These are phyloP conservation scores for Camillea tinctor DNA, from an alignment of 2,329 filamentous ascomycete species.

Conservation along the genomic window DNA sequence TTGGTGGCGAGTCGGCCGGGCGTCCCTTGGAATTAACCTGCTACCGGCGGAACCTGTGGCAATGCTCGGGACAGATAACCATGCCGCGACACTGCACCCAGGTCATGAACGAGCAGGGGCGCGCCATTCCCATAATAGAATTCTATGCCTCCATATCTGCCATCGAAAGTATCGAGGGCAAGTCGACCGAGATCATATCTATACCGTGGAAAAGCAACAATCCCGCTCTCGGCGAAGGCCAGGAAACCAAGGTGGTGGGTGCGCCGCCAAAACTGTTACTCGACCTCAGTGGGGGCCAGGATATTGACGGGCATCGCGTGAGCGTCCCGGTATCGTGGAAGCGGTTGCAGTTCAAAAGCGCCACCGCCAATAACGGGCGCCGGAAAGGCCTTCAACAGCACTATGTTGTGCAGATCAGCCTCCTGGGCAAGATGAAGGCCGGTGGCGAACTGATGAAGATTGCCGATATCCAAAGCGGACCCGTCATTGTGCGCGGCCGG, in stretches of 20 bases:
- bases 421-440: constrained; percentile 70
- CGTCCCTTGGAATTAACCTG: constrained; percentile 82
- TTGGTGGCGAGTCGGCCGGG: constrained; percentile 56
- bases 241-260: constrained; percentile 49
- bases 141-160: constrained; percentile 81
- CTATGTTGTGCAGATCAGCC: constrained; percentile 83
- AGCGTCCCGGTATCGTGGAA: constrained; percentile 91
- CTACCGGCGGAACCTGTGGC: constrained; percentile 92
- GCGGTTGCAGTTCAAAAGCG: constrained; percentile 90
- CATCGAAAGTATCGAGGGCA: constrained; percentile 88
- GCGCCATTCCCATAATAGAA: constrained; percentile 73
- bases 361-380: constrained; percentile 92
- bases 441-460: constrained; percentile 68
- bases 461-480: constrained; percentile 83
- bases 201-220: constrained; percentile 90
- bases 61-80: constrained; percentile 85
- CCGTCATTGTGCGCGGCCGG: constrained; percentile 91
- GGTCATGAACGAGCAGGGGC: constrained; percentile 71
- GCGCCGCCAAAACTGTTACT: constrained; percentile 55
- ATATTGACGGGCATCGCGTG: constrained; percentile 74
- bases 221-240: constrained; percentile 43
- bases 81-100: constrained; percentile 71
- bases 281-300: constrained; percentile 59
- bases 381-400: constrained; percentile 94
- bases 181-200: constrained; percentile 88